phyloP scores from a whole-genome alignment of 176 grass and related monocot genomes.

The Aegilops speltoides region DNA sequence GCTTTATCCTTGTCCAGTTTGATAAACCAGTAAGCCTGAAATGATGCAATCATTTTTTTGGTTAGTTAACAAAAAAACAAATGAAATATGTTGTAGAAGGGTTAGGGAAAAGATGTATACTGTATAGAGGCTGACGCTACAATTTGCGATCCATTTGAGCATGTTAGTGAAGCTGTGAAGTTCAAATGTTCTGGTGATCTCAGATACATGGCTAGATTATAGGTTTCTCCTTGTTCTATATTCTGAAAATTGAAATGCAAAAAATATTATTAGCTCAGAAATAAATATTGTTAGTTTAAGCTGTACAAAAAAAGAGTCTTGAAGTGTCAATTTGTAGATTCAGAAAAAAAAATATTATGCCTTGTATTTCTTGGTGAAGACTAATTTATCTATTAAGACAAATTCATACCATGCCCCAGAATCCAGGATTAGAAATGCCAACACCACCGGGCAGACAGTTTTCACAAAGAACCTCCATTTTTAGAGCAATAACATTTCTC shows the following conservation, averaged over 20 bases:
- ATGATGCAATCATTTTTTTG: not conserved
- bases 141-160: not conserved
- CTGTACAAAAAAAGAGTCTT: not conserved
- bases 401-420: constrained; percentile 84
- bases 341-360: not conserved
- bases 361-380: constrained; percentile 1
- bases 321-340: not conserved
- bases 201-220: constrained; percentile 59
- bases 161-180: constrained; percentile 48
- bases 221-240: constrained; percentile 61
- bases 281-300: not conserved
- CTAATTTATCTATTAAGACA: not conserved
- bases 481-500: constrained; percentile 69
- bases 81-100: not conserved
- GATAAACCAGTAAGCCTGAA: not conserved
- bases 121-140: not conserved
- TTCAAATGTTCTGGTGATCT: constrained; percentile 42
- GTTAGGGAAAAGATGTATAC: not conserved
- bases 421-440: constrained; percentile 80
- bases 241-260: constrained; percentile 47
- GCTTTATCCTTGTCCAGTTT: constrained; percentile 39
- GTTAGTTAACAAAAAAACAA: not conserved
- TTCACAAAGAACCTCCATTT: constrained; percentile 70
- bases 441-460: constrained; percentile 66
- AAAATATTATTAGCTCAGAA: not conserved